Percentiles rank a stretch among this genome's conserved stretches.
Evolutionary conservation across 371 early-diverging fungal species (phyloP).

Genomic region (Basidiobolus meristosporus): DNA sequence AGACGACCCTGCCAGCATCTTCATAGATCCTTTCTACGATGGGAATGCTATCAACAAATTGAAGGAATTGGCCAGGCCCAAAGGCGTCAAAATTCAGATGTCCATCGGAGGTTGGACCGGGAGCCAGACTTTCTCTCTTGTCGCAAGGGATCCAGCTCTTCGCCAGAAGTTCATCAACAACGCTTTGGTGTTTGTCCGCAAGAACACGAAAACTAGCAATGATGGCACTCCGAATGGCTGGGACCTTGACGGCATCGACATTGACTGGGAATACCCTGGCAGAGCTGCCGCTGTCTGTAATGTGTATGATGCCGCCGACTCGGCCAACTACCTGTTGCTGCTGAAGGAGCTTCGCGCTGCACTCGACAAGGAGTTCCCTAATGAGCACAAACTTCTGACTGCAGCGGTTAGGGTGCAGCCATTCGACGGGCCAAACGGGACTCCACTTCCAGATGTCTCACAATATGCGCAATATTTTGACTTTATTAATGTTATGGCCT

Average conservation of each 20-base stretch:
- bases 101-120: conserved; percentile 70
- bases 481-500: conserved; percentile 32
- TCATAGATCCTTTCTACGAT: conserved; percentile 10
- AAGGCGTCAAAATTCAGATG: conserved; percentile 20
- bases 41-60: conserved; percentile 15
- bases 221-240: conserved; percentile 3
- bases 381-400: conserved; percentile 30
- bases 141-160: conserved; percentile 15
- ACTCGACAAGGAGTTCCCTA: conserved; percentile 18
- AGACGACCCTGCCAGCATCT: conserved; percentile 5
- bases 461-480: conserved; percentile 28
- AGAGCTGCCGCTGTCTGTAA: conserved; percentile 48
- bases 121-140: conserved; percentile 34
- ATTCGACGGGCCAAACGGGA: conserved; percentile 25
- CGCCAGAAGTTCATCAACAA: conserved; percentile 27
- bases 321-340: conserved; percentile 31
- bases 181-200: conserved; percentile 11
- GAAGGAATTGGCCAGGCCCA: conserved; percentile 20
- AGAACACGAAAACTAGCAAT: conserved; percentile 8
- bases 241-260: conserved; percentile 22
- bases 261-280: conserved; percentile 67
- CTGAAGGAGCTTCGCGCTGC: conserved; percentile 40
- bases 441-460: conserved; percentile 29
- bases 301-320: conserved; percentile 21
- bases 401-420: conserved; percentile 49